phyloP scores from a whole-genome alignment of 331 rosid species.

The Phaseolus coccineus region DNA sequence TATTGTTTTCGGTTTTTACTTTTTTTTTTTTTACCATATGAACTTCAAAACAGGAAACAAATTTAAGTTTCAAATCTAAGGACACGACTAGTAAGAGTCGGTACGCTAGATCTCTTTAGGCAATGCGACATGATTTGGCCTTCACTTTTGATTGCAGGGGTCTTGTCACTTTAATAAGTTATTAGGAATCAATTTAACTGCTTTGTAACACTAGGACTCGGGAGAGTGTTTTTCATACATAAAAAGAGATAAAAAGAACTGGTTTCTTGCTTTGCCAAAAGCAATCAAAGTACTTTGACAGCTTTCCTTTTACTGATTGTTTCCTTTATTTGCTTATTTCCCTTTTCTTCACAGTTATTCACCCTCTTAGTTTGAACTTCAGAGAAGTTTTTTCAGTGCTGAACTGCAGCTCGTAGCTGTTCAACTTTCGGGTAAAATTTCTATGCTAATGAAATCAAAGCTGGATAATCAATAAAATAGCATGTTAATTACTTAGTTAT shows the following conservation, averaged over 20 bases:
- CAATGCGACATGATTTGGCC: slow-evolving; percentile 51
- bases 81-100: background rate
- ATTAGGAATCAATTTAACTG: slow-evolving; percentile 44
- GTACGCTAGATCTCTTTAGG: slow-evolving; percentile 22
- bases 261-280: slow-evolving; percentile 52
- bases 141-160: slow-evolving; percentile 52
- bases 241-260: slow-evolving; percentile 48
- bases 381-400: slow-evolving; percentile 1
- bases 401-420: slow-evolving; percentile 1
- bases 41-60: background rate
- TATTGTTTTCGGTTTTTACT: background rate
- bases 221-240: slow-evolving; percentile 45
- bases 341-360: background rate
- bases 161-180: slow-evolving; percentile 50
- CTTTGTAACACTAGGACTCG: slow-evolving; percentile 25
- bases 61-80: slow-evolving; percentile 29
- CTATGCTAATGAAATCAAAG: slow-evolving; percentile 15
- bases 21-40: background rate
- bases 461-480: background rate
- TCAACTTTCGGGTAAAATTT: slow-evolving; percentile 19
- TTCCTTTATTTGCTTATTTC: slow-evolving; percentile 35
- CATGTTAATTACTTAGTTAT: slow-evolving; percentile 1
- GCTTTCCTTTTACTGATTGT: slow-evolving; percentile 48
- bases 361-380: slow-evolving; percentile 8
- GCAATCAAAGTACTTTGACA: slow-evolving; percentile 53